phyloP scores from a whole-genome alignment of 2,329 filamentous ascomycete genomes.

The Ophiognomonia clavigignenti-juglandacearum region DNA sequence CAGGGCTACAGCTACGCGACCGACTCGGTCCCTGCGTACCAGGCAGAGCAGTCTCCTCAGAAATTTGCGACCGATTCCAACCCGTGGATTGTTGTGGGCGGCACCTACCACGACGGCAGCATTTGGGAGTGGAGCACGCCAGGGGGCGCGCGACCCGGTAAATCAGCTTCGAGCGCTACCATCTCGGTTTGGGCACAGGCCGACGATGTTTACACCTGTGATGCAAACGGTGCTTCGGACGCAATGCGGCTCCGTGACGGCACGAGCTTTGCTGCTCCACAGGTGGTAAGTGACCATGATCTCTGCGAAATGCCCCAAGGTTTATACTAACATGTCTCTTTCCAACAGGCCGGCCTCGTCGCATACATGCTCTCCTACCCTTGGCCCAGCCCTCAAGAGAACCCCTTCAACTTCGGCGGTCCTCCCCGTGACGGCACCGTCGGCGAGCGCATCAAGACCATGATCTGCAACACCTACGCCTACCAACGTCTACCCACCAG shows the following conservation, averaged over 20 bases:
- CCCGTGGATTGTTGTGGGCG: conserved; percentile 3
- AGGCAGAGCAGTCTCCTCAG: background rate
- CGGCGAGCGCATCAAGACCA: conserved; percentile 4
- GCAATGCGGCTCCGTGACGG: background rate
- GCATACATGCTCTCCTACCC: conserved; percentile 7
- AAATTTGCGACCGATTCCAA: background rate
- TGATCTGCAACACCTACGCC: conserved; percentile 3
- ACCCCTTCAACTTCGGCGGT: background rate
- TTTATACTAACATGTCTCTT: background rate
- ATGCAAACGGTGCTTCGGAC: background rate
- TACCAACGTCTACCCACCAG: conserved; percentile 7
- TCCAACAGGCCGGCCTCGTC: conserved; percentile 4
- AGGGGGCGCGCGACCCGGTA: background rate
- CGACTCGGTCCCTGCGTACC: background rate
- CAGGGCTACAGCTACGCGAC: background rate
- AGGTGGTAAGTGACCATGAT: background rate
- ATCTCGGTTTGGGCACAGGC: conserved; percentile 9
- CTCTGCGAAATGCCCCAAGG: background rate
- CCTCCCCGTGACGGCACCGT: background rate
- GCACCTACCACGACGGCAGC: conserved; percentile 4
- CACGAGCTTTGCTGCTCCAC: background rate
- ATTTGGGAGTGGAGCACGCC: conserved; percentile 5
- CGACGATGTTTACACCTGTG: background rate
- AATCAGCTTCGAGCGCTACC: background rate
- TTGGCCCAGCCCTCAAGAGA: background rate